Conservation (phyloP, 192 early-diverging fungal species). For the Blastocladiella britannica region DNA sequence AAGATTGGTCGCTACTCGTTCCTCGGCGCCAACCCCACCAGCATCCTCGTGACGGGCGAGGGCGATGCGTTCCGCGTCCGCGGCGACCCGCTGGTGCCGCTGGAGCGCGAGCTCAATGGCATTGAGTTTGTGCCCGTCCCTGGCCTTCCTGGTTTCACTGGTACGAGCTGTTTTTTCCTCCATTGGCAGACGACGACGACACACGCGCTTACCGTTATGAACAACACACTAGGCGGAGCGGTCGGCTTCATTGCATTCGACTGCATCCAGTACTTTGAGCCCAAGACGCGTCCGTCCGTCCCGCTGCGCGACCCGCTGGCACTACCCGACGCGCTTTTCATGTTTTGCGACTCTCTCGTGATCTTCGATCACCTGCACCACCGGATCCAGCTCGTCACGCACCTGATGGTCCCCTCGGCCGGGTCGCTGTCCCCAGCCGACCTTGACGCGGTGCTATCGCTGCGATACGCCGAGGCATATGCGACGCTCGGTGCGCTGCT, state of each 20-base stretch:
- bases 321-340: conserved; percentile 79
- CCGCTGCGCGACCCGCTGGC: conserved; percentile 67
- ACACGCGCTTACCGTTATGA: conserved; percentile 1
- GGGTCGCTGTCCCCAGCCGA: conserved; percentile 19
- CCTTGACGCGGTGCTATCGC: conserved; percentile 26
- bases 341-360: conserved; percentile 89
- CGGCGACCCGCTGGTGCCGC: conserved; percentile 65
- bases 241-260: conserved; percentile 96
- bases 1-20: conserved; percentile 91
- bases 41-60: conserved; percentile 55
- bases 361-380: conserved; percentile 90
- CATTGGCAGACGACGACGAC: background rate
- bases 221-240: conserved; percentile 51
- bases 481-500: conserved; percentile 49
- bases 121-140: conserved; percentile 59
- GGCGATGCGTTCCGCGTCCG: conserved; percentile 27
- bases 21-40: conserved; percentile 79
- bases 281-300: conserved; percentile 47
- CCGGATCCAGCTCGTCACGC: conserved; percentile 74
- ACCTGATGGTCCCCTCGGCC: conserved; percentile 25
- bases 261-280: conserved; percentile 96
- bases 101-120: conserved; percentile 66
- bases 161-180: conserved; percentile 12
- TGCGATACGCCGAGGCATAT: conserved; percentile 46
- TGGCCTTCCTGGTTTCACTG: conserved; percentile 66